phyloP scores from a whole-genome alignment of 2,329 filamentous ascomycete species.

The Geosmithia putterillii region DNA sequence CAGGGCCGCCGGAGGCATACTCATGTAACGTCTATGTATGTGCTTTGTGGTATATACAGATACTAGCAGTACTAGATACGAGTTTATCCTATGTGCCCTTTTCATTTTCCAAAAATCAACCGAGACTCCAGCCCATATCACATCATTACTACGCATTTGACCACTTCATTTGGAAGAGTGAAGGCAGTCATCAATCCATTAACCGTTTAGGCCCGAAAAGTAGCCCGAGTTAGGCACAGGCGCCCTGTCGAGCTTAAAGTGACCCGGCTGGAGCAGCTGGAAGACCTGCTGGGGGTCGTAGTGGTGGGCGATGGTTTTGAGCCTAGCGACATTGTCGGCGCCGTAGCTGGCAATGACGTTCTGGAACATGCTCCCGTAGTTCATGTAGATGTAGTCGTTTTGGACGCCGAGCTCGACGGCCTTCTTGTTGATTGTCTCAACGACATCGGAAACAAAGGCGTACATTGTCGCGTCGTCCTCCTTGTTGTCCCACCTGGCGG shows the following conservation, averaged over 20 bases:
- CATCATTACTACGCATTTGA: too few species aligned
- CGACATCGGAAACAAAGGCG: conserved; percentile 5
- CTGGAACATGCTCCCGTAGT: conserved; percentile 27
- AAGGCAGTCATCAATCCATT: background rate
- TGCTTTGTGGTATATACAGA: too few species aligned
- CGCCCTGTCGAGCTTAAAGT: conserved; percentile 12
- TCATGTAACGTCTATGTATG: too few species aligned
- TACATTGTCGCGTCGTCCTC: conserved; percentile 9
- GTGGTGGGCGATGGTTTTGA: conserved; percentile 13
- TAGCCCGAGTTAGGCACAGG: background rate
- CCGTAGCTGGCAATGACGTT: conserved; percentile 25
- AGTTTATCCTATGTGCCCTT: too few species aligned
- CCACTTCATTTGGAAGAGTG: too few species aligned
- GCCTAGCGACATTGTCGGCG: conserved; percentile 16
- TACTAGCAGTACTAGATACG: too few species aligned
- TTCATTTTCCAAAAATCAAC: too few species aligned
- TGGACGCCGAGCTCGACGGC: conserved; percentile 4
- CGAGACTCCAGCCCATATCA: too few species aligned
- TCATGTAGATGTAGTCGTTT: conserved; percentile 23
- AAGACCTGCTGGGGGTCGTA: conserved; percentile 22
- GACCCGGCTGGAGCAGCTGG: conserved; percentile 16
- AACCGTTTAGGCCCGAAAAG: background rate
- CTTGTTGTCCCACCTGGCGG: conserved; percentile 9
- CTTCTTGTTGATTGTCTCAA: conserved; percentile 7
- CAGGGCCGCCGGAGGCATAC: too few species aligned